Base-by-base conservation (phyloP, 2,329 filamentous ascomycete genomes). In the Cyphellophora attinorum region DNA sequence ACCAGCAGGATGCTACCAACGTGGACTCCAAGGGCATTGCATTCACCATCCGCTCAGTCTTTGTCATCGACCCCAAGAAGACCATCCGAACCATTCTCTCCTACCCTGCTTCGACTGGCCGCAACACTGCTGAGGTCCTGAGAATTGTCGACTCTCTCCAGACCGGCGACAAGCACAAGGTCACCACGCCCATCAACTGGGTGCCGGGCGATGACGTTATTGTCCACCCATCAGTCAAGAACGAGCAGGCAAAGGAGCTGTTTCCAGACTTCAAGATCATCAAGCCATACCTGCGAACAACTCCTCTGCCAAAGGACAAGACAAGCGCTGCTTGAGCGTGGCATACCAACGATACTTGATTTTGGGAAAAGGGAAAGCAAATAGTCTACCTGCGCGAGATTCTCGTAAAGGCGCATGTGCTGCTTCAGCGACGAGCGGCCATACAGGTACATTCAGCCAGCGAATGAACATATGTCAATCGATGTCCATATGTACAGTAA, bases 1-100 rank as follows among this genome's bases (percentile, higher is more conserved):
- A 60, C 39, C 50, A 54, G 27, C 56, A 59, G 42, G 58, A 60
- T 41, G 59, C 51, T 33, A 61, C 55, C 34, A 64, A 64, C 44
- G 57, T 64, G 31, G 61, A 64, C 42, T 49, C 53, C 38, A 62
- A 62, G 51, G 61, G 61, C 34, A 61, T 64, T 35, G 72, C 74
- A 32, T 76, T 77, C 58, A 77, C 73, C 51, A 77, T 77, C 58
- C 72, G 74, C 54, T 74, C 69, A 36, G 73, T 78, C 52, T 78
- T 77, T 61, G 60, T 76, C 57, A 75, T 78, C 56, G 73, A 78
- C 61, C 74, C 73, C 38, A 72, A 70, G 61, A 76, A 76, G 67
- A 74, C 65, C 41, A 76, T 78, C 53, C 71, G 73, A 46, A 64
- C 70, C 37, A 77, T 76, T 51, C 61, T 78, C 40, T 69, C 69